phyloP scores from a whole-genome alignment of 148 eudicot species.

The Rhododendron simsii region DNA sequence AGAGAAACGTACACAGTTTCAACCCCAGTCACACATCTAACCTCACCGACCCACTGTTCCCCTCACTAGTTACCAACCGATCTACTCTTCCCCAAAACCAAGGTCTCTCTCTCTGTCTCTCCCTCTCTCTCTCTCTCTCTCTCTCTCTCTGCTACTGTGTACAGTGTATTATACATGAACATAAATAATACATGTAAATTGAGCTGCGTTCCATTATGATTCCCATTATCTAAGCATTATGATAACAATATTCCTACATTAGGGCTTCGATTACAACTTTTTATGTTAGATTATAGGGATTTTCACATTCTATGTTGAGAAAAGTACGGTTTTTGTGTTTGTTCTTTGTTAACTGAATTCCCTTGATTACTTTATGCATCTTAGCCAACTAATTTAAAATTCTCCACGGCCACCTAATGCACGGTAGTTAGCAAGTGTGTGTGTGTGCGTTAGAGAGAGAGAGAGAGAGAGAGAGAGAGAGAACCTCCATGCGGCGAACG shows the following conservation, averaged over 20 bases:
- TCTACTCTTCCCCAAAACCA: too few relatives aligned
- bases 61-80: background rate
- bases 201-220: background rate
- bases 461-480: background rate
- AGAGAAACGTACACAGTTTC: background rate
- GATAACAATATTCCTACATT: too few relatives aligned
- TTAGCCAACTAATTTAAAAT: too few relatives aligned
- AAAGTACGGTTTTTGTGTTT: background rate
- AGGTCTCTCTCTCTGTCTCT: too few relatives aligned
- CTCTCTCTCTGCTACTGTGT: too few relatives aligned
- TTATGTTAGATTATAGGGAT: background rate
- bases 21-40: background rate
- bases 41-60: background rate
- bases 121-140: too few relatives aligned
- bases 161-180: background rate
- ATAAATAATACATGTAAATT: background rate
- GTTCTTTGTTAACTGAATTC: background rate
- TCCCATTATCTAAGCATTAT: background rate
- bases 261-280: background rate
- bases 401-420: background rate
- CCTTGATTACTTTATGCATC: background rate
- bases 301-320: background rate
- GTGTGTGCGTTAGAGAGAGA: background rate
- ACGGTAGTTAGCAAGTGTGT: background rate
- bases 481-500: constrained; percentile 64